These are phyloP conservation scores for Diplosphaera chodatii DNA, from an alignment of 139 green algal species.

Conservation along the genomic window DNA sequence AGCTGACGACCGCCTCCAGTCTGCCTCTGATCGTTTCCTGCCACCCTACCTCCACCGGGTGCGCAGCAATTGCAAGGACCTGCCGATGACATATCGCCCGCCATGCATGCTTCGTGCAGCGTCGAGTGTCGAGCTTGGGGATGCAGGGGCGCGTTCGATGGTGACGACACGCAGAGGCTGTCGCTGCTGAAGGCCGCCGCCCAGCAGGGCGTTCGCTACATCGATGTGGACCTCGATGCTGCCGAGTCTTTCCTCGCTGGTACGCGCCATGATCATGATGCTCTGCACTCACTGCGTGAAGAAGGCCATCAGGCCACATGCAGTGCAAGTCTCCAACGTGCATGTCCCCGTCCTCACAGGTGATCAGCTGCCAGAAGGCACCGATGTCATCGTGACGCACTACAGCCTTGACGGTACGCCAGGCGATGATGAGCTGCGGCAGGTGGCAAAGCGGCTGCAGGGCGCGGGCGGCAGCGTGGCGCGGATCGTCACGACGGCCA, in stretches of 20 bases:
- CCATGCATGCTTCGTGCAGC: too few species aligned
- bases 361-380: background rate
- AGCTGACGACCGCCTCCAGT: background rate
- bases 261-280: background rate
- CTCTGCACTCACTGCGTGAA: too few species aligned
- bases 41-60: background rate
- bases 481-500: constrained; percentile 87
- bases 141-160: background rate
- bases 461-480: background rate
- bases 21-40: background rate
- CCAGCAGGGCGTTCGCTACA: background rate
- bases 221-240: background rate
- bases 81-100: too few species aligned
- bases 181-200: background rate
- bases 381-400: background rate
- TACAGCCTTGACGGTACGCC: background rate
- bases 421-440: background rate
- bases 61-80: too few species aligned
- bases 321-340: too few species aligned
- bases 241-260: background rate
- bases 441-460: background rate
- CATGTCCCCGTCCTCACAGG: too few species aligned
- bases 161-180: background rate
- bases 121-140: too few species aligned
- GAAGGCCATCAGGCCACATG: too few species aligned